These are phyloP conservation scores for Scytalidium lignicola DNA, from an alignment of 2,329 filamentous ascomycete genomes.

Conservation along the genomic window DNA sequence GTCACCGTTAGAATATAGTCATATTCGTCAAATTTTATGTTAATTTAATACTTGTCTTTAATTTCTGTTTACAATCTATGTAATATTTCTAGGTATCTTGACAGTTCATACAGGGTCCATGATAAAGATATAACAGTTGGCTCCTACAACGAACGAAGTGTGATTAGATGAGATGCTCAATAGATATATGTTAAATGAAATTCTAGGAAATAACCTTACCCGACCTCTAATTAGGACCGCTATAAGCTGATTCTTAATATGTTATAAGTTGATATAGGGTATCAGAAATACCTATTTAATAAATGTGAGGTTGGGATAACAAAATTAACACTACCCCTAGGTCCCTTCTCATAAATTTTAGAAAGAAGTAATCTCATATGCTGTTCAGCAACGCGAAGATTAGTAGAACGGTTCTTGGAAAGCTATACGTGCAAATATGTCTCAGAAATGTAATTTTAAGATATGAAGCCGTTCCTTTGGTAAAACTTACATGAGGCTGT, in stretches of 20 bases:
- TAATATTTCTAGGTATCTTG: neutral
- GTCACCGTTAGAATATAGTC: too few species aligned
- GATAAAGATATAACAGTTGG: neutral
- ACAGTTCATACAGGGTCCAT: conserved; percentile 2
- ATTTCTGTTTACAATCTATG: neutral
- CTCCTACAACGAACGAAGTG: neutral
- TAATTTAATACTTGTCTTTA: neutral
- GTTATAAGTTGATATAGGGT: neutral
- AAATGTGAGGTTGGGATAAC: too few species aligned
- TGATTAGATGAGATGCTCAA: neutral
- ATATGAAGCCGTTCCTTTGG: neutral
- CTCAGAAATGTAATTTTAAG: neutral
- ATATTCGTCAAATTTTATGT: too few species aligned
- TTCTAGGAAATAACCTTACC: neutral
- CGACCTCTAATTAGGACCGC: conserved; percentile 1
- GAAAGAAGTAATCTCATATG: neutral
- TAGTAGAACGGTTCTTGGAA: neutral
- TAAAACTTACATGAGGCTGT: neutral
- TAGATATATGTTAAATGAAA: neutral
- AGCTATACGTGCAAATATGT: neutral
- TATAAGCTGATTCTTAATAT: conserved; percentile 2
- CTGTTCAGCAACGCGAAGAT: neutral
- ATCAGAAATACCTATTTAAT: neutral
- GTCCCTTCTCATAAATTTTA: neutral
- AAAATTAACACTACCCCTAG: neutral